A percentile compares a stretch with the other conserved stretches of the same genome.
These are phyloP conservation scores for Hordeum marinum DNA, from an alignment of 176 grass and related monocot species.

Conservation along the genomic window DNA sequence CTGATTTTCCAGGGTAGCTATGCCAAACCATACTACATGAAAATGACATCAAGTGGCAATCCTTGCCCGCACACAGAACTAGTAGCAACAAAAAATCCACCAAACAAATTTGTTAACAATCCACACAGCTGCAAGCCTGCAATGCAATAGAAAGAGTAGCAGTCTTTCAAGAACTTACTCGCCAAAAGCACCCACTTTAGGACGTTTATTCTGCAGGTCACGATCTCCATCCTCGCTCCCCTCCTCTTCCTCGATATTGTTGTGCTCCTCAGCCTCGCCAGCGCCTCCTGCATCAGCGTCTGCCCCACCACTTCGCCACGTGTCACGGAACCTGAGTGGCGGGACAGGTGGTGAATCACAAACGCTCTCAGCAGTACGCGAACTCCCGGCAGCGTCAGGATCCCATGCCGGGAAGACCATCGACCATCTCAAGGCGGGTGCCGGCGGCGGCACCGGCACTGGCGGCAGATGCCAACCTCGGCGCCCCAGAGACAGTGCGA, in stretches of 20 bases:
- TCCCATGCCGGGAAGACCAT: slow-evolving; percentile 22
- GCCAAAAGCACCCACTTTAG: slow-evolving; percentile 57
- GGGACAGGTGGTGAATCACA: neutral
- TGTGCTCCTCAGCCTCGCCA: neutral
- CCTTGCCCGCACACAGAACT: neutral
- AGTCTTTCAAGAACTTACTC: slow-evolving; percentile 55
- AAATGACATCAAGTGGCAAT: neutral
- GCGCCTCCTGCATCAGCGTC: neutral
- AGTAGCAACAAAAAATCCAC: neutral
- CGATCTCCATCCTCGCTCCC: slow-evolving; percentile 24
- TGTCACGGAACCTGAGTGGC: neutral
- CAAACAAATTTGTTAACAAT: neutral
- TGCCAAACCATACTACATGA: neutral
- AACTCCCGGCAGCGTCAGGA: slow-evolving; percentile 29
- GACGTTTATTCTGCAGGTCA: slow-evolving; percentile 75
- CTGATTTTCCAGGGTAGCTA: neutral
- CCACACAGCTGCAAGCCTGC: neutral
- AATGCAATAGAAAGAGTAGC: slow-evolving; percentile 11
- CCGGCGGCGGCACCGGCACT: neutral
- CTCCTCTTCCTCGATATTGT: slow-evolving; percentile 16
- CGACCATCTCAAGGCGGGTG: neutral
- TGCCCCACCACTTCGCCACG: neutral
- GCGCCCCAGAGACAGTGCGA: slow-evolving; percentile 43
- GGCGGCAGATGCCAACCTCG: slow-evolving; percentile 33
- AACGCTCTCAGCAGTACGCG: neutral